These are phyloP conservation scores for Setomelanomma holmii DNA, from an alignment of 2,329 filamentous ascomycete species.

Conservation along the genomic window DNA sequence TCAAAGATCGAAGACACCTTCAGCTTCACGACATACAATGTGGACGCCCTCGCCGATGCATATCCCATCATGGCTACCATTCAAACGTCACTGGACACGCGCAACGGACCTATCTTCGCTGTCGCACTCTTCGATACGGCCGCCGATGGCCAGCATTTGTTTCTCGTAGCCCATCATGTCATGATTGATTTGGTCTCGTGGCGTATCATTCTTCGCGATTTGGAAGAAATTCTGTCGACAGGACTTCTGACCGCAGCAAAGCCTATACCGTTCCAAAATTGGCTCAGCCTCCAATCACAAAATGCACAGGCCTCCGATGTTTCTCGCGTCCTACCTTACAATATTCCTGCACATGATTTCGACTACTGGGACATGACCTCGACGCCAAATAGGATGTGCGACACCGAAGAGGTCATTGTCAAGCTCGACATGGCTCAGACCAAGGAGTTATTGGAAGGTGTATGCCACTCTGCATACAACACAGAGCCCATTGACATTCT, in stretches of 20 bases:
- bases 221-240: slow-evolving; percentile 37
- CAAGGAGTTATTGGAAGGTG: slow-evolving; percentile 13
- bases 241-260: slow-evolving; percentile 1
- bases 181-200: slow-evolving; percentile 55
- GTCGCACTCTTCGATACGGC: slow-evolving; percentile 30
- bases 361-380: slow-evolving; percentile 28
- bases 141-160: slow-evolving; percentile 6
- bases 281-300: slow-evolving; percentile 16
- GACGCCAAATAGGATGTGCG: slow-evolving; percentile 15
- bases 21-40: slow-evolving; percentile 6
- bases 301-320: slow-evolving; percentile 2
- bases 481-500: slow-evolving; percentile 54
- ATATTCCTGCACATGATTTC: slow-evolving; percentile 24
- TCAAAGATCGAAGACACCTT: slow-evolving; percentile 13
- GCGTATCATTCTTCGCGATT: slow-evolving; percentile 51
- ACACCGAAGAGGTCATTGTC: slow-evolving; percentile 13
- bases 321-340: slow-evolving; percentile 7
- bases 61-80: slow-evolving; percentile 27
- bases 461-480: slow-evolving; percentile 52
- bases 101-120: slow-evolving; percentile 20
- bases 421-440: slow-evolving; percentile 15
- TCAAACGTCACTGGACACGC: slow-evolving; percentile 18
- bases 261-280: slow-evolving; percentile 20
- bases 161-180: slow-evolving; percentile 41
- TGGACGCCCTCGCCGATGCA: slow-evolving; percentile 1